These are phyloP conservation scores for Coemansia sp. DNA, from an alignment of 192 early-diverging fungal species.

Conservation along the genomic window DNA sequence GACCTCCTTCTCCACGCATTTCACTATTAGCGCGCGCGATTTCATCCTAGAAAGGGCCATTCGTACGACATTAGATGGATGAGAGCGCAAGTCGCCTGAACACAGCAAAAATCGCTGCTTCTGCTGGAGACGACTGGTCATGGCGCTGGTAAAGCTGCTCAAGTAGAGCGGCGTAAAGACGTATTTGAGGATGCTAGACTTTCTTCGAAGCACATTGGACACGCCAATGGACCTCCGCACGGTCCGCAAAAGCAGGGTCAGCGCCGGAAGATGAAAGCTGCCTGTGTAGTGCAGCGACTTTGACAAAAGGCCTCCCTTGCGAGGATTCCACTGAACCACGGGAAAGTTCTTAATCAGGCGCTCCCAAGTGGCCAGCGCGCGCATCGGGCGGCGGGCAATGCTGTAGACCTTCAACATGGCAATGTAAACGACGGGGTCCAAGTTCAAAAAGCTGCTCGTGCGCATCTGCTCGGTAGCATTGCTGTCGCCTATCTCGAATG, in stretches of 20 bases:
- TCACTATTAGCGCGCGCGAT: conserved; percentile 13
- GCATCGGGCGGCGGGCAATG: conserved; percentile 20
- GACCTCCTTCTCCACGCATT: conserved; percentile 32
- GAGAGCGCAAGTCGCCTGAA: neutral
- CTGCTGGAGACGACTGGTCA: conserved; percentile 14
- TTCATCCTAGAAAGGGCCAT: conserved; percentile 2
- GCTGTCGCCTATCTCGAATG: conserved; percentile 5
- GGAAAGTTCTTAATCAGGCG: conserved; percentile 47
- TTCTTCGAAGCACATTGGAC: neutral
- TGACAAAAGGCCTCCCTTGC: conserved; percentile 36
- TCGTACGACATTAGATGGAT: neutral
- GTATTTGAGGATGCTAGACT: conserved; percentile 5
- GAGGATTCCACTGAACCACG: conserved; percentile 46
- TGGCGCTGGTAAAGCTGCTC: neutral
- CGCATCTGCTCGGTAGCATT: conserved; percentile 22
- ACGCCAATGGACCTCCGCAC: conserved; percentile 32
- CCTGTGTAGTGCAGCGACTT: conserved; percentile 41
- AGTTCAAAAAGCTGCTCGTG: conserved; percentile 40
- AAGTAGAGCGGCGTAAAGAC: conserved; percentile 22
- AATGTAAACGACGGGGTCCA: conserved; percentile 49
- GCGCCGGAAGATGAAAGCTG: conserved; percentile 36
- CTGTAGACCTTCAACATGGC: conserved; percentile 52
- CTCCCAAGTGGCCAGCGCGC: conserved; percentile 50
- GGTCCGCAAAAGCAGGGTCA: conserved; percentile 42
- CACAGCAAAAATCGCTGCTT: conserved; percentile 4